Evolutionary conservation across 208 protist species (phyloP), one percentile per base, ranked within the genome.

Genomic region (Hexamita inflata): DNA sequence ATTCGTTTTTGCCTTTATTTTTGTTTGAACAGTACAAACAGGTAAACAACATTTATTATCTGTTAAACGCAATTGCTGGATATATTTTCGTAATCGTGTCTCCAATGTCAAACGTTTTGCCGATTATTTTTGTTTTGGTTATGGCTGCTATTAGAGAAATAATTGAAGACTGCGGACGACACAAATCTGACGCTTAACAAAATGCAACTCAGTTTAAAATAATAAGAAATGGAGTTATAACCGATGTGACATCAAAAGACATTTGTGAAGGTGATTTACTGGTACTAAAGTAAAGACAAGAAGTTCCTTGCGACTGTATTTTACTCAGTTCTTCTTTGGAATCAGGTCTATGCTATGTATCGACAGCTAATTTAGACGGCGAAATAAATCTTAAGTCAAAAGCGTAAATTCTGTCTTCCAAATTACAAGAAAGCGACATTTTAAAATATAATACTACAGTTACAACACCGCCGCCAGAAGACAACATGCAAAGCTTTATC

Each of bases 321-420:
- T 34, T 70, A 9, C n/a, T 70, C 11, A 32, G 15, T 34, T 70
- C 64, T 49, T 32, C 4, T 32, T 7, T 24, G 2, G 34, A 42
- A 28, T 35, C 34, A 40, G 9, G 62, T 9, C 9, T 45, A 30
- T 7, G 30, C 32, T 49, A 32, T 35, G 35, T 70, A 88, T 73
- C 93, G 74, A 98, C 94, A 0, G 94, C 97, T 79, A 94, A 98
- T 82, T 84, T 98, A 0, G 95, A 98, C 81, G 95, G 95, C 29
- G 95, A 98, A 80, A 97, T 93, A 2, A 94, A 98, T 83, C 97
- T 93, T 92, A 98, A 98, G 81, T 76, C 93, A 11, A 77, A n/a
- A n/a, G n/a, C n/a, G n/a, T n/a, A n/a, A n/a, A n/a, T n/a, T n/a
- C n/a, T n/a, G n/a, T n/a, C n/a, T n/a, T n/a, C n/a, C n/a, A n/a